A percentile compares a stretch with the other conserved stretches of the same genome.
Conservation (phyloP, 805 yeast species). For the Cyberlindnera mississippiensis region DNA sequence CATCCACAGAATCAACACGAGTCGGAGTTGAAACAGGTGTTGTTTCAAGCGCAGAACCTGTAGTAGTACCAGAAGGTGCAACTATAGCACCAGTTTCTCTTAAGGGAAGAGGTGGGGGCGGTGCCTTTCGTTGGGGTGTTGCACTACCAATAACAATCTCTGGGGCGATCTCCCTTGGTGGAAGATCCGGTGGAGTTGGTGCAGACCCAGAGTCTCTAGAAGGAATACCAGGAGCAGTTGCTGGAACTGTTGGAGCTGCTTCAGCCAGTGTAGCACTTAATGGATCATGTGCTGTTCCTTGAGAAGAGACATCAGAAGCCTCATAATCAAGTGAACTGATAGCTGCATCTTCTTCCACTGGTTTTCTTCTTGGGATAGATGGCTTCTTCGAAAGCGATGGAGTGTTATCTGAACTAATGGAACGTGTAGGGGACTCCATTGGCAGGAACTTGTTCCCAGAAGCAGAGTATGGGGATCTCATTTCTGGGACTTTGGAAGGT, state of each 20-base stretch:
- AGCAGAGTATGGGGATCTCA: constrained; percentile 21
- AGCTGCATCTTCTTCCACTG: constrained; percentile 17
- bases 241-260: neutral
- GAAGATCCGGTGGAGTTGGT: constrained; percentile 10
- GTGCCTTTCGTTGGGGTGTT: constrained; percentile 4
- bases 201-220: too few relatives aligned
- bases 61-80: neutral
- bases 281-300: neutral
- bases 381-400: neutral
- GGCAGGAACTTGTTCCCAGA: constrained; percentile 4
- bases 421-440: neutral
- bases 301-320: neutral
- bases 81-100: too few relatives aligned
- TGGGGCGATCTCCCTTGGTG: constrained; percentile 8
- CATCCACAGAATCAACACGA: too few relatives aligned
- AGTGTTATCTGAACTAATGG: constrained; percentile 7
- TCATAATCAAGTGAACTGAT: neutral
- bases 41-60: neutral
- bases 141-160: neutral
- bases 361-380: constrained; percentile 19
- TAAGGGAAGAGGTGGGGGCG: constrained; percentile 5
- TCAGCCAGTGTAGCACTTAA: neutral
- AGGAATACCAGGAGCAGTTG: neutral
- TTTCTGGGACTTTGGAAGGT: constrained; percentile 23
- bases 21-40: neutral